Base-by-base conservation (phyloP, 345 rosid genomes). In the Schrenkiella parvula region DNA sequence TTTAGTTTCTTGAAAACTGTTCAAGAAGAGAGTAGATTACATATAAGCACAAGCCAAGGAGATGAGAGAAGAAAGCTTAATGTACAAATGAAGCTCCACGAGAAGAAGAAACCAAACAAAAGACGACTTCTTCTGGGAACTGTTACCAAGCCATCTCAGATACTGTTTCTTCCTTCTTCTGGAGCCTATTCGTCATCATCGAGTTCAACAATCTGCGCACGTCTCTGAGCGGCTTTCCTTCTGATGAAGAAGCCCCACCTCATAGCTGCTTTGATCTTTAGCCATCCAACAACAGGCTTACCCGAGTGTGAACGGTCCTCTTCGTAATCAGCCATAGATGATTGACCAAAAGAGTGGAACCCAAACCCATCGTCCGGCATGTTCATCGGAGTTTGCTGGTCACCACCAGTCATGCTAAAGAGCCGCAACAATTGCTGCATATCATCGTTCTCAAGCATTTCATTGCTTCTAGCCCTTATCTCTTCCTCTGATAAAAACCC, bases 211-310 rank as follows among this genome's bases (percentile, higher is more conserved):
- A 95, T 86, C 68, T 85, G 93, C 0, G 99, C 98, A 18, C 97
- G 84, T 77, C 89, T 85, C 86, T 95, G 98, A 2, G 99, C 97
- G 0, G 96, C 98, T 77, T 87, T 89, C 80, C 88, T 88, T 77
- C 93, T 81, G 29, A 90, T 79, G 71, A 95, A 95, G 79, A 91
- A 86, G 1, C 99, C 99, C 99, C 99, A 95, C 68, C 98, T 84
- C 75, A 95, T 87, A 14, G 98, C 99, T 5, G 99, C 98, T 83
- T 95, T 95, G 81, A 95, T 85, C 89, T 95, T 95, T 48, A 95
- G 80, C 99, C 99, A 95, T 29, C 99, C 93, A 2, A 88, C 89
- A 42, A 95, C 98, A 73, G 99, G 96, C 70, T 86, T 91, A 52
- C 93, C 96, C 28, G 92, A 81, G 25, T 84, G 83, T 8, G 87